These are phyloP conservation scores for Cichorium intybus DNA, from an alignment of 140 eudicot species.

Conservation along the genomic window DNA sequence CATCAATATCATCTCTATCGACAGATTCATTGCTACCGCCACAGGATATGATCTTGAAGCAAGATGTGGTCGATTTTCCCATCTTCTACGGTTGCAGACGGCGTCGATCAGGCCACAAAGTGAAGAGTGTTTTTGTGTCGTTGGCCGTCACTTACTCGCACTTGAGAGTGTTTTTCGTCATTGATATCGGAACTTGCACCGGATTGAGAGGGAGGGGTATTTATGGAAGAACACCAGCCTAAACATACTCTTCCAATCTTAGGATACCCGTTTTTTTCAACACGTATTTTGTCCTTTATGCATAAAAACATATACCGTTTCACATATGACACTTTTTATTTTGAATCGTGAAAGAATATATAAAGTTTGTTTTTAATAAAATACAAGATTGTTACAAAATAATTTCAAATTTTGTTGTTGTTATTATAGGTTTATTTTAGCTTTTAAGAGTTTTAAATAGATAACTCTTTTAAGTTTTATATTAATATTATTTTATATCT, in stretches of 20 bases:
- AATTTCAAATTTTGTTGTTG: too few species aligned
- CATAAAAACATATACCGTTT: neutral
- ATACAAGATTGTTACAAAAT: too few species aligned
- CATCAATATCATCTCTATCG: conserved; percentile 47
- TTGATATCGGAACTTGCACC: conserved; percentile 26
- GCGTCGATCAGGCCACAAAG: neutral
- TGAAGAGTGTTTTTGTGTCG: neutral
- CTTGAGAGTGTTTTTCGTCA: conserved; percentile 18
- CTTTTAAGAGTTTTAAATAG: too few species aligned
- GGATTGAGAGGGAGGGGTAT: conserved; percentile 31
- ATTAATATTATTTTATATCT: too few species aligned
- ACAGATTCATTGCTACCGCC: conserved; percentile 38
- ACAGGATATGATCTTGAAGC: conserved; percentile 76
- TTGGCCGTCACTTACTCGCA: conserved; percentile 7
- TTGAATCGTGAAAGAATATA: neutral
- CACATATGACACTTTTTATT: neutral
- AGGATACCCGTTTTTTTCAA: conserved; percentile 14
- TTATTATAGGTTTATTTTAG: too few species aligned
- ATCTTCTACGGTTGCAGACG: conserved; percentile 17
- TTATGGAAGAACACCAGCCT: conserved; percentile 27
- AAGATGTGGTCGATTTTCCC: conserved; percentile 67
- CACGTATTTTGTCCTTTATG: neutral
- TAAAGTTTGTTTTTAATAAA: neutral
- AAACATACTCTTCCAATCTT: conserved; percentile 11
- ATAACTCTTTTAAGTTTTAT: too few species aligned